Conservation (phyloP, 2,329 filamentous ascomycete genomes). For the Aureobasidium sp. region DNA sequence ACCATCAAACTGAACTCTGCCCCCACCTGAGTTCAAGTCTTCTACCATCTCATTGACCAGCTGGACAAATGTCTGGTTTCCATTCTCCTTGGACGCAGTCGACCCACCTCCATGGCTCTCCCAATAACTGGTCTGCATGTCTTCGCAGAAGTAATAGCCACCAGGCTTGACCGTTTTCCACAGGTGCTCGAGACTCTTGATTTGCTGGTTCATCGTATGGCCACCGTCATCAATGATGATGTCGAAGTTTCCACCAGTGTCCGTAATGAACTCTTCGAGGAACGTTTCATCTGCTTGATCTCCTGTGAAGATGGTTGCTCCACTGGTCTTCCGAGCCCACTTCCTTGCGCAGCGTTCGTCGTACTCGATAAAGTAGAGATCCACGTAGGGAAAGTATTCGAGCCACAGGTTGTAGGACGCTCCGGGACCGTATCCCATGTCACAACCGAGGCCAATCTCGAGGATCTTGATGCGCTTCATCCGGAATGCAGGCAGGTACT, state of each 20-base stretch:
- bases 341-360: slow-evolving; percentile 30
- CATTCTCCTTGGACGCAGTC: slow-evolving; percentile 10
- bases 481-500: slow-evolving; percentile 28
- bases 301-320: slow-evolving; percentile 33
- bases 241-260: slow-evolving; percentile 31
- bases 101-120: slow-evolving; percentile 20
- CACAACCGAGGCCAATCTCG: slow-evolving; percentile 35
- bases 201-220: slow-evolving; percentile 33
- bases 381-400: slow-evolving; percentile 32
- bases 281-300: slow-evolving; percentile 32
- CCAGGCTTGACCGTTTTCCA: slow-evolving; percentile 32
- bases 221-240: slow-evolving; percentile 35
- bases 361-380: slow-evolving; percentile 36
- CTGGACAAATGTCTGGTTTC: slow-evolving; percentile 20
- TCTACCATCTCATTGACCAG: slow-evolving; percentile 21
- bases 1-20: slow-evolving; percentile 10
- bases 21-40: slow-evolving; percentile 16
- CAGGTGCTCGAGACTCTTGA: slow-evolving; percentile 27
- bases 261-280: slow-evolving; percentile 28
- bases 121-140: slow-evolving; percentile 21
- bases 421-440: slow-evolving; percentile 31
- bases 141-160: slow-evolving; percentile 22
- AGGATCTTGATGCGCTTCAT: slow-evolving; percentile 31
- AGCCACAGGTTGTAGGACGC: slow-evolving; percentile 35
- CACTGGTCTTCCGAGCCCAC: slow-evolving; percentile 28